Evolutionary conservation across 108 stramenopile genomes (phyloP).

Genomic region (Cyclostephanos invisitatus): DNA sequence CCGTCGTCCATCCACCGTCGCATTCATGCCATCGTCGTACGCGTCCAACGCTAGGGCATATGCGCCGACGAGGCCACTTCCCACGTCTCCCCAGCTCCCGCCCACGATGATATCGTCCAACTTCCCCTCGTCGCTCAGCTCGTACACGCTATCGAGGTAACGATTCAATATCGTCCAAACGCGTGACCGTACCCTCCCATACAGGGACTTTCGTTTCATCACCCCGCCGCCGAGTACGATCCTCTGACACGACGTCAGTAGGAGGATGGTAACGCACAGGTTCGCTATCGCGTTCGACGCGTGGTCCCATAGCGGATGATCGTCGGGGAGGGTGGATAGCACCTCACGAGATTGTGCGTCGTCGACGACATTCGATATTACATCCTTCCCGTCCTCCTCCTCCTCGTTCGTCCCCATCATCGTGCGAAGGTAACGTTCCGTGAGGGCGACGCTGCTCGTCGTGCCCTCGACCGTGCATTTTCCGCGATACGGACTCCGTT

Average conservation of each 20-base stretch:
- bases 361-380: slow-evolving; percentile 20
- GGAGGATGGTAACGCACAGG: slow-evolving; percentile 82
- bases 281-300: slow-evolving; percentile 92
- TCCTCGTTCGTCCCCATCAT: slow-evolving; percentile 3
- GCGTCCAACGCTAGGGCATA: slow-evolving; percentile 37
- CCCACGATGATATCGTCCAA: slow-evolving; percentile 36
- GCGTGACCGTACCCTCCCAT: slow-evolving; percentile 61
- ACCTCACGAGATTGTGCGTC: slow-evolving; percentile 33
- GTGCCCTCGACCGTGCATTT: slow-evolving; percentile 76
- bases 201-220: slow-evolving; percentile 77
- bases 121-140: slow-evolving; percentile 20
- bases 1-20: not conserved
- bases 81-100: slow-evolving; percentile 25
- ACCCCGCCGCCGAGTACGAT: slow-evolving; percentile 95
- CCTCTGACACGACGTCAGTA: slow-evolving; percentile 79
- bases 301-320: slow-evolving; percentile 87
- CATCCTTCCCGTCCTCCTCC: not conserved
- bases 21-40: not conserved
- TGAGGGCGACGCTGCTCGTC: slow-evolving; percentile 72
- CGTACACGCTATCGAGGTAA: slow-evolving; percentile 74
- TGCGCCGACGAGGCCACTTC: slow-evolving; percentile 43
- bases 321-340: slow-evolving; percentile 66
- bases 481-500: slow-evolving; percentile 64
- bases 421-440: slow-evolving; percentile 60
- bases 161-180: slow-evolving; percentile 84